Percentiles rank a stretch among this genome's conserved stretches.
These are phyloP conservation scores for Cercophora samala DNA, from an alignment of 495 filamentous ascomycete species.

Conservation along the genomic window DNA sequence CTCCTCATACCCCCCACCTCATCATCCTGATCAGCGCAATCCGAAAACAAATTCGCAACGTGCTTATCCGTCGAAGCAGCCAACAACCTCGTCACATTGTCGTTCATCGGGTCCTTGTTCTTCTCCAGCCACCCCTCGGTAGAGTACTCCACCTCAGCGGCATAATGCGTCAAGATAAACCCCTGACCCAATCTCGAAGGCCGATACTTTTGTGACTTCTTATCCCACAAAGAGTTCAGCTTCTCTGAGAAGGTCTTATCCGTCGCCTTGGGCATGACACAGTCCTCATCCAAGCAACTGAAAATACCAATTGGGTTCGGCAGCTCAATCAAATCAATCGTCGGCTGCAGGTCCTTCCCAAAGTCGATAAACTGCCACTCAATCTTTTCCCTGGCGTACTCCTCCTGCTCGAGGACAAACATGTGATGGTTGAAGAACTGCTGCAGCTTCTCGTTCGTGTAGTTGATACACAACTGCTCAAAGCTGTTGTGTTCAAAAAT, in stretches of 20 bases:
- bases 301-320: conserved; percentile 98
- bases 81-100: conserved; percentile 88
- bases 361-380: conserved; percentile 99
- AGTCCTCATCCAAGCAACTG: conserved; percentile 96
- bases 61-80: conserved; percentile 78
- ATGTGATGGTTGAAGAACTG: conserved; percentile 99
- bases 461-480: conserved; percentile 99
- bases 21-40: conserved; percentile 76
- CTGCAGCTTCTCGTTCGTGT: conserved; percentile 98
- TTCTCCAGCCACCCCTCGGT: conserved; percentile 97
- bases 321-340: conserved; percentile 94
- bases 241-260: conserved; percentile 98
- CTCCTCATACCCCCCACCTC: conserved; percentile 62
- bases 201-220: conserved; percentile 90
- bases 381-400: conserved; percentile 96
- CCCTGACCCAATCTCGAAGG: conserved; percentile 83
- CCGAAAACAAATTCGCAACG: conserved; percentile 78
- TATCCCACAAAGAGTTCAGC: conserved; percentile 92
- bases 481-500: conserved; percentile 99
- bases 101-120: conserved; percentile 98
- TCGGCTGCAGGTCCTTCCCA: conserved; percentile 93
- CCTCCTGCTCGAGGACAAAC: conserved; percentile 98
- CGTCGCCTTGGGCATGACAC: conserved; percentile 98
- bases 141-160: conserved; percentile 94
- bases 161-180: conserved; percentile 98